phyloP scores from a whole-genome alignment of 257 asterid species.

The Nicotiana obtusifolia region DNA sequence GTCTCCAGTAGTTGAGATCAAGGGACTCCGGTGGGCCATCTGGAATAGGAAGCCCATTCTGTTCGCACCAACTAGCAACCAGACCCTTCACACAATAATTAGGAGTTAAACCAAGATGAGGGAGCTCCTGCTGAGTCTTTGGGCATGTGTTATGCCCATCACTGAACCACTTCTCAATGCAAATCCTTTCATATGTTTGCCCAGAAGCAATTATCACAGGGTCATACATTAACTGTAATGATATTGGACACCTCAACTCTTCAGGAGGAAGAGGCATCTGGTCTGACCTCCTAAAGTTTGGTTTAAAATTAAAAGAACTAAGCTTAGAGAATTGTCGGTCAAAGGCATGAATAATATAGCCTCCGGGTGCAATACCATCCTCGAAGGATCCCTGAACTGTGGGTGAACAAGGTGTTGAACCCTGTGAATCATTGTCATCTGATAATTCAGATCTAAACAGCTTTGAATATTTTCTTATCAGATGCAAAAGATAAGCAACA shows the following conservation, averaged over 20 bases:
- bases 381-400: constrained; percentile 70
- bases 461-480: constrained; percentile 86
- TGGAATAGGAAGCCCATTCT: constrained; percentile 64
- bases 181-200: constrained; percentile 90
- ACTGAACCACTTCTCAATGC: constrained; percentile 94
- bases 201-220: constrained; percentile 96
- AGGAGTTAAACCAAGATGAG: constrained; percentile 81
- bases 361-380: constrained; percentile 46
- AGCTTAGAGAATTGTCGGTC: constrained; percentile 80
- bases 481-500: constrained; percentile 79
- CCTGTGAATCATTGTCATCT: constrained; percentile 95
- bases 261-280: constrained; percentile 80
- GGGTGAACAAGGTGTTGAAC: constrained; percentile 97
- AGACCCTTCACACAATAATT: constrained; percentile 95
- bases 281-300: constrained; percentile 69
- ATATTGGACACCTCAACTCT: constrained; percentile 91
- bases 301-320: constrained; percentile 82
- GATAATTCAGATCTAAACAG: constrained; percentile 80
- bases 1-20: constrained; percentile 95
- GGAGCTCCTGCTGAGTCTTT: constrained; percentile 91
- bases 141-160: constrained; percentile 96
- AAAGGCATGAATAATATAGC: constrained; percentile 53
- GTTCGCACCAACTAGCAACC: constrained; percentile 97
- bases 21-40: constrained; percentile 97
- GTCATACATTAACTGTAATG: constrained; percentile 88